Conservation (phyloP, 805 yeast species). For the Wickerhamomyces canadensis region DNA sequence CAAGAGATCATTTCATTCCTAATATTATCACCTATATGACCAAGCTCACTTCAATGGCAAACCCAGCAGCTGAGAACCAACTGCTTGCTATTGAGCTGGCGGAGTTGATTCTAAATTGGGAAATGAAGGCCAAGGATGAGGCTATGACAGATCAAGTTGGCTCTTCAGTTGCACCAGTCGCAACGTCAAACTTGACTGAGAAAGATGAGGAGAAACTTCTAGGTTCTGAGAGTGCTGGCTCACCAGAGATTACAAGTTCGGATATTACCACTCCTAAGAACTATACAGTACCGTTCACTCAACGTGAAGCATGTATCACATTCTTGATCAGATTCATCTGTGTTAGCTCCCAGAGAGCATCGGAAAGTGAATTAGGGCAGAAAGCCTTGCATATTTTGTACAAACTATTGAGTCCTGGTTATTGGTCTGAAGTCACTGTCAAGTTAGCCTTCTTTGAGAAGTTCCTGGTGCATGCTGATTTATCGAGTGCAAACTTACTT, state of each 20-base stretch:
- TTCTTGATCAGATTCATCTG: constrained; percentile 85
- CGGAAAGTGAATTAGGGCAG: constrained; percentile 77
- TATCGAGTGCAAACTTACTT: constrained; percentile 58
- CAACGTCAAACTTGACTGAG: constrained; percentile 26
- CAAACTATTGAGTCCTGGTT: constrained; percentile 60
- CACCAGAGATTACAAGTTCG: constrained; percentile 19
- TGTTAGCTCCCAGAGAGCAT: constrained; percentile 75
- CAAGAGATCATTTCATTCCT: constrained; percentile 84
- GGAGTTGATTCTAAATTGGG: constrained; percentile 84
- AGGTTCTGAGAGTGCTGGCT: constrained; percentile 8
- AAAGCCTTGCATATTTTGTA: constrained; percentile 76
- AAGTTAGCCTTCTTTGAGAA: constrained; percentile 85
- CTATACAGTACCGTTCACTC: constrained; percentile 65
- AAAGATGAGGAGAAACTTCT: constrained; percentile 23
- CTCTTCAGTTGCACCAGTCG: constrained; percentile 21
- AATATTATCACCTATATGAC: constrained; percentile 91
- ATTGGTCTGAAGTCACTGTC: constrained; percentile 88
- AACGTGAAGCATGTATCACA: constrained; percentile 85
- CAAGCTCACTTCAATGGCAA: constrained; percentile 71
- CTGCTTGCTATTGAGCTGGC: constrained; percentile 84
- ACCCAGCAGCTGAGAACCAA: constrained; percentile 77
- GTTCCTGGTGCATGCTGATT: constrained; percentile 72
- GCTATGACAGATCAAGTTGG: constrained; percentile 9
- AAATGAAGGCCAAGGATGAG: constrained; percentile 39
- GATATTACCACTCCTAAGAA: constrained; percentile 43